A percentile compares a stretch with the other conserved stretches of the same genome.
These are phyloP conservation scores for Cicer arietinum DNA, from an alignment of 306 rosid species.

Conservation along the genomic window DNA sequence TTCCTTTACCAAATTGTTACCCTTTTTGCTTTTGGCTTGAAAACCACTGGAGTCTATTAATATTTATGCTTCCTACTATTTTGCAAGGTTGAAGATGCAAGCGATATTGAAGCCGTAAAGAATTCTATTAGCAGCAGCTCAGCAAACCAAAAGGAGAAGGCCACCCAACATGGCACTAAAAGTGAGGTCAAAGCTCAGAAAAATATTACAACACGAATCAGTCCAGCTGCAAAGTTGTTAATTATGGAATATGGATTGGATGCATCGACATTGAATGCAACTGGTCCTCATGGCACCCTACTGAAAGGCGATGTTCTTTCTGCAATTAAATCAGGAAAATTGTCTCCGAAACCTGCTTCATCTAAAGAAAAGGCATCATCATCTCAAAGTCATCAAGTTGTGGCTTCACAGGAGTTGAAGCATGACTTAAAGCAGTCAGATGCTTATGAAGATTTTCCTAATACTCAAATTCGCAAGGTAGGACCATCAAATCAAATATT, in stretches of 20 bases:
- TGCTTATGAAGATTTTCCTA: slow-evolving; percentile 84
- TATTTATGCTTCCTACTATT: slow-evolving; percentile 40
- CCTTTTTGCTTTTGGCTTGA: slow-evolving; percentile 28
- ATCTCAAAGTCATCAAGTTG: slow-evolving; percentile 57
- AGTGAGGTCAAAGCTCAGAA: slow-evolving; percentile 53
- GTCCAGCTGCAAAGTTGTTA: slow-evolving; percentile 94
- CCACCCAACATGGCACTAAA: slow-evolving; percentile 50
- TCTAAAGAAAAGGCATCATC: slow-evolving; percentile 64
- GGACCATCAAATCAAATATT: slow-evolving; percentile 39
- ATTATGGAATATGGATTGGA: slow-evolving; percentile 85
- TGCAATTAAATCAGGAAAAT: slow-evolving; percentile 79
- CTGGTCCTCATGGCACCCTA: slow-evolving; percentile 83
- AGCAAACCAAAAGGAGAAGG: slow-evolving; percentile 60
- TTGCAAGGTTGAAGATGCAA: slow-evolving; percentile 82
- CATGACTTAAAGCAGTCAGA: slow-evolving; percentile 61
- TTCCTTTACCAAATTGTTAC: slow-evolving; percentile 24
- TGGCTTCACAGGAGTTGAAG: slow-evolving; percentile 53
- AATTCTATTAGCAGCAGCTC: slow-evolving; percentile 58
- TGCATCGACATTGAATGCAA: slow-evolving; percentile 70
- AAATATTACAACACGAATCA: slow-evolving; percentile 62
- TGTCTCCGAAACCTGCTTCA: slow-evolving; percentile 59
- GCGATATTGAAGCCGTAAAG: slow-evolving; percentile 79
- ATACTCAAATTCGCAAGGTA: slow-evolving; percentile 96
- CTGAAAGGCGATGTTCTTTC: slow-evolving; percentile 93
- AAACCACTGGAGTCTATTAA: slow-evolving; percentile 43